Base-by-base conservation (phyloP, 1,284 basidiomycete genomes). In the Ustilago bromivora region DNA sequence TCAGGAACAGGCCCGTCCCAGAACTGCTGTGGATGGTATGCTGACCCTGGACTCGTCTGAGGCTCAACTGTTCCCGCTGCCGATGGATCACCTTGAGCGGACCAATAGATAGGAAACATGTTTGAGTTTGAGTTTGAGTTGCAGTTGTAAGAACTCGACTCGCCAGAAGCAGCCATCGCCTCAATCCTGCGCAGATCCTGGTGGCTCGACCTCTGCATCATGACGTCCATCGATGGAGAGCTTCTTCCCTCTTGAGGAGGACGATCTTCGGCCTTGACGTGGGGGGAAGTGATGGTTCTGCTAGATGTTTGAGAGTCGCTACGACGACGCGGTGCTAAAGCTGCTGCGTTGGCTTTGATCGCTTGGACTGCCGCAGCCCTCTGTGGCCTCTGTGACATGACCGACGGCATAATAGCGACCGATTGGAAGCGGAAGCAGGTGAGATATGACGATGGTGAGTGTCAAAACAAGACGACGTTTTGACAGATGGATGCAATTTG, bases 301-400 rank as follows among this genome's bases (percentile, higher is more conserved):
- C 49, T 66, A 15, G 66, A 62, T 4, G 69, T 49, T 43, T 66
- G 68, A 28, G 69, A 68, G 41, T 67, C 68, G 62, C 61, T 71
- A 17, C 69, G 68, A 38, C 64, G 57, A 34, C 69, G 69, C 4
- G 74, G 52, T 4, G 74, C 57, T 12, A 71, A 49, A 10, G 57
- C 53, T 4, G 62, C 62, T 15, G 55, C 56, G 61, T 68, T 76
- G 35, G 69, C 74, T 32, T 62, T 67, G 53, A 32, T 65, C 7
- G 74, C 74, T 64, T 71, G 69, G n/a, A 60, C 55, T 12, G 74
- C 69, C 15, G 74, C 74, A 28, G 74, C 74, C 40, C 74, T 41
- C 47, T 76, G 74, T 17, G 74, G 61, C 13, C 74, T 55, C 47
- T 76, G 74, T 23, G 67, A 61, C 67, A 71, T 59, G 11, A 28